phyloP scores from a whole-genome alignment of 306 rosid species.

The Pueraria montana region DNA sequence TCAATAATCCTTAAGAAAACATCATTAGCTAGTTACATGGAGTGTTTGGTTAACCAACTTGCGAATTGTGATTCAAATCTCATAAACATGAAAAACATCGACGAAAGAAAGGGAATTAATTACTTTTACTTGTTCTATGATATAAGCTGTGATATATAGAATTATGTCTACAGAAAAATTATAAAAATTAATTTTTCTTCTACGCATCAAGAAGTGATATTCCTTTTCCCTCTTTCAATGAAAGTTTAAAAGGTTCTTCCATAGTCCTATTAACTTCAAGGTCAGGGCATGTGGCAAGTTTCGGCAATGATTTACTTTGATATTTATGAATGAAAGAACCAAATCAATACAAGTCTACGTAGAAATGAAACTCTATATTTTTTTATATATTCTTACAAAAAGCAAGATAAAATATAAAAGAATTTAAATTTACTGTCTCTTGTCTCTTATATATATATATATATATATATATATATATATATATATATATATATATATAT shows the following conservation, averaged over 20 bases:
- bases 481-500: too few species aligned
- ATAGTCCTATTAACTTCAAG: too few species aligned
- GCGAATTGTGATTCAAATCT: not conserved
- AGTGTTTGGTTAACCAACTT: not conserved
- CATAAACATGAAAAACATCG: not conserved
- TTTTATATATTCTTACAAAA: not conserved
- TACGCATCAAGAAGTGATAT: not conserved
- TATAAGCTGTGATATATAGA: not conserved
- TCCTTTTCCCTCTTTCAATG: not conserved
- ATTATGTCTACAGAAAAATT: not conserved
- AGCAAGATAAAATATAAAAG: not conserved
- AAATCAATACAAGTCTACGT: not conserved
- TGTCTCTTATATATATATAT: too few species aligned
- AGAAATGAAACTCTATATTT: too few species aligned
- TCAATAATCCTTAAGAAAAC: not conserved
- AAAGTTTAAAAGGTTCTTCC: too few species aligned
- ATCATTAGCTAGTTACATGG: not conserved
- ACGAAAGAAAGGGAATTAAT: not conserved
- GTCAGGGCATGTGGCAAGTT: not conserved
- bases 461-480: too few species aligned
- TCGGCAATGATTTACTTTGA: not conserved
- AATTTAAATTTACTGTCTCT: too few species aligned
- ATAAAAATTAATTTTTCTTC: not conserved
- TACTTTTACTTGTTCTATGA: not conserved
- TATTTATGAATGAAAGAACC: not conserved